Conservation (phyloP, 2,329 filamentous ascomycete species). For the Colletotrichum spinosum region DNA sequence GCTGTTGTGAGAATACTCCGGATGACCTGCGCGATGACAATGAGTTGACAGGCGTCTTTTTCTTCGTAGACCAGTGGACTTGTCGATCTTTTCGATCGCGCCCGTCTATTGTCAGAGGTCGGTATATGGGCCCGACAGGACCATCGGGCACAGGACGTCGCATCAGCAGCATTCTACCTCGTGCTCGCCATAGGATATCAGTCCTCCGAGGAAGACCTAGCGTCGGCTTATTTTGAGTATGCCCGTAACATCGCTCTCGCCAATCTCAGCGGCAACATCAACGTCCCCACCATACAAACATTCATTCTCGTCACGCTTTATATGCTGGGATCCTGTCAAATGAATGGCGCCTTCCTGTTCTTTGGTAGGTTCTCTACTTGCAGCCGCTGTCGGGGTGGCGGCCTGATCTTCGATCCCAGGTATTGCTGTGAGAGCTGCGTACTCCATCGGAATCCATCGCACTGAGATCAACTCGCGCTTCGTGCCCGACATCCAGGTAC, state of each 20-base stretch:
- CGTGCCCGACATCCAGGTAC: conserved; percentile 54
- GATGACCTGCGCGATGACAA: not conserved
- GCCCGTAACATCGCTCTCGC: conserved; percentile 59
- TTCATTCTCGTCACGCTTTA: conserved; percentile 64
- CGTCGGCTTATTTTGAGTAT: conserved; percentile 62
- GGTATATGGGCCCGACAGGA: conserved; percentile 53
- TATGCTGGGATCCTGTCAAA: conserved; percentile 66
- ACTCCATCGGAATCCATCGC: conserved; percentile 64
- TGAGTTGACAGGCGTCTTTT: conserved; percentile 19
- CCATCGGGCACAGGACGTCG: conserved; percentile 49
- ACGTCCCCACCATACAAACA: conserved; percentile 61
- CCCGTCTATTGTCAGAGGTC: conserved; percentile 53
- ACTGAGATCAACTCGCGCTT: conserved; percentile 67
- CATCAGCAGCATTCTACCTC: conserved; percentile 57
- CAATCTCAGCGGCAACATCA: conserved; percentile 58
- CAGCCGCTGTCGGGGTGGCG: not conserved
- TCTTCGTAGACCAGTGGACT: conserved; percentile 53
- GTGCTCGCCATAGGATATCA: conserved; percentile 63
- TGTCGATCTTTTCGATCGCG: conserved; percentile 60
- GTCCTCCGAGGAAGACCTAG: conserved; percentile 52
- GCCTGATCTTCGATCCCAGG: conserved; percentile 42
- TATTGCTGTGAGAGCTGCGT: conserved; percentile 63
- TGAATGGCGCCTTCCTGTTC: conserved; percentile 66
- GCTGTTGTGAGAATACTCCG: conserved; percentile 40
- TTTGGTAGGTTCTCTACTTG: conserved; percentile 49